phyloP scores from a whole-genome alignment of 306 rosid species.

The Biancaea sappan region DNA sequence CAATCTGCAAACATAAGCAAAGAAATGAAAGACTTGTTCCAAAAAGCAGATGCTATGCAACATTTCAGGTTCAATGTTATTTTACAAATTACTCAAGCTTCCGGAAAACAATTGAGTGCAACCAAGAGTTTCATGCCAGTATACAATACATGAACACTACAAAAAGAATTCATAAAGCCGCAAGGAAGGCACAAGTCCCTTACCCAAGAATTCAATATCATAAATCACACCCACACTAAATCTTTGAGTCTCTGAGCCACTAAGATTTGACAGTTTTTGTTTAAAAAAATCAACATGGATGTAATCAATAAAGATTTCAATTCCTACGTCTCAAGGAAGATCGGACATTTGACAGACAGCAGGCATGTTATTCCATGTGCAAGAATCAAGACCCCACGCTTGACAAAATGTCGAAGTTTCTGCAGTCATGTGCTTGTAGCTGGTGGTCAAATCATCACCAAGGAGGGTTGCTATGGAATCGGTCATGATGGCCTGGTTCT shows the following conservation, averaged over 20 bases:
- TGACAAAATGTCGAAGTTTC: slow-evolving; percentile 52
- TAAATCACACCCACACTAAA: slow-evolving; percentile 40
- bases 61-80: slow-evolving; percentile 41
- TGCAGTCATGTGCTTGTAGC: slow-evolving; percentile 45
- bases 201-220: slow-evolving; percentile 30
- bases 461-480: slow-evolving; percentile 47
- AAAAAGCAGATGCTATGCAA: neutral
- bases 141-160: slow-evolving; percentile 43
- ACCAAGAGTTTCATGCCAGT: slow-evolving; percentile 43
- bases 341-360: slow-evolving; percentile 61
- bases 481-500: slow-evolving; percentile 36
- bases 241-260: slow-evolving; percentile 29
- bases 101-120: slow-evolving; percentile 35
- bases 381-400: slow-evolving; percentile 56
- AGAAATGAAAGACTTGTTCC: neutral
- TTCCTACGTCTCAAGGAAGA: slow-evolving; percentile 44
- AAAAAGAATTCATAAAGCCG: slow-evolving; percentile 35
- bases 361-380: slow-evolving; percentile 68
- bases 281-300: slow-evolving; percentile 41
- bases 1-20: neutral
- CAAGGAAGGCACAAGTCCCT: slow-evolving; percentile 29
- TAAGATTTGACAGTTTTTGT: slow-evolving; percentile 24
- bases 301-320: slow-evolving; percentile 34
- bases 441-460: slow-evolving; percentile 55
- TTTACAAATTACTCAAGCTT: slow-evolving; percentile 39